Evolutionary conservation across 2,329 filamentous ascomycete genomes (phyloP), one percentile per base, ranked within the genome.

Genomic region (Fusarium verrucosum): DNA sequence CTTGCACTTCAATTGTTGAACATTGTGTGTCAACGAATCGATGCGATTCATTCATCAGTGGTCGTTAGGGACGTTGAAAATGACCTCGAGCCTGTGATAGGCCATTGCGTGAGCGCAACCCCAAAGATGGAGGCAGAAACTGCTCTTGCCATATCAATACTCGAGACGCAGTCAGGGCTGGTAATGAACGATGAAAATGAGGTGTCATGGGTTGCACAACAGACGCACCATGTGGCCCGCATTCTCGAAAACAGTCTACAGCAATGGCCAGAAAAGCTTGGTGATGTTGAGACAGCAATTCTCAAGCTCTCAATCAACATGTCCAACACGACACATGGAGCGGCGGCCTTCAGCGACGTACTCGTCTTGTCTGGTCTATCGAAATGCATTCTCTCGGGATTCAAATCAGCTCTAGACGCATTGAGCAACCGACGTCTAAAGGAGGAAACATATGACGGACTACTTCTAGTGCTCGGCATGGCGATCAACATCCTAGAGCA

Each of bases 401-500:
- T 89, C 59, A 71, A 74, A 7, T 73, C 77, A 17, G 78, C 87
- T 9, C 76, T 83, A 33, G 73, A 78, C 3, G 81, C 82, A 8
- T 77, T 86, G 54, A 77, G 78, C 7, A 80, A 79, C 41, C 81
- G 82, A 25, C 77, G 80, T n/a, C 81, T 86, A 50, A 75, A 81
- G 11, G 76, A 79, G 3, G 79, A 80, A 20, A 77, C 82, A 2
- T 79, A 94, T 50, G 90, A 96, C 66, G 84, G 87, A 44, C 82
- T 97, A 14, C 85, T 97, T 44, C 82, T 97, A 37, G 85, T 91
- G 49, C 80, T 97, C 35, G 94, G 92, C 1, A 87, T 92, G 20
- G 85, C 94, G 77, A 96, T 96, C 75, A 97, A 97, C 71, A 85
- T 97, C 51, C 86, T 92, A 10, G 93, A 97, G 74, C 89, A 92